Conservation (phyloP, 768 basidiomycete species). For the Suillus hirtellus region DNA sequence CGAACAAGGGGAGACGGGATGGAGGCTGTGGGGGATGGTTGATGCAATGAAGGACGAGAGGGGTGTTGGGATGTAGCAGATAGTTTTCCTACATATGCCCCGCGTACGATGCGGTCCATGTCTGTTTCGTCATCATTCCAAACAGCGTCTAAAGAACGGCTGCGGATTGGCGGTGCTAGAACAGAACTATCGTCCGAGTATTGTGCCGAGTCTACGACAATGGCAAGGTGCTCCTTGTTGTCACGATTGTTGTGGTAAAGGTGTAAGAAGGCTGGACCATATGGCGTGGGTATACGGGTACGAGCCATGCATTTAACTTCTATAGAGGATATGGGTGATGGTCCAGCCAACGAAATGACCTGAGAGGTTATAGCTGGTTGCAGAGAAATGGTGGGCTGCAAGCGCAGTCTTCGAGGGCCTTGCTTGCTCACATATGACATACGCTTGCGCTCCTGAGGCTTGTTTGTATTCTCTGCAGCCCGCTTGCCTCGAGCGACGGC, state of each 20-base stretch:
- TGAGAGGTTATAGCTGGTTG: conserved; percentile 19
- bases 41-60: conserved; percentile 35
- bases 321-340: conserved; percentile 26
- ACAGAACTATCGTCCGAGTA: conserved; percentile 47
- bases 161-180: conserved; percentile 67
- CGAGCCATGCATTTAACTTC: conserved; percentile 93
- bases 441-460: conserved; percentile 44
- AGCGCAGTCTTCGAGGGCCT: conserved; percentile 66
- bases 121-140: conserved; percentile 89
- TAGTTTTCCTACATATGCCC: conserved; percentile 89
- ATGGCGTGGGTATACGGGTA: conserved; percentile 94
- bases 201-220: conserved; percentile 92
- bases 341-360: conserved; percentile 9
- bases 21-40: conserved; percentile 16
- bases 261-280: conserved; percentile 91
- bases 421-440: conserved; percentile 73
- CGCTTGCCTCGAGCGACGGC: conserved; percentile 53
- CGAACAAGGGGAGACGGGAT: conserved; percentile 83
- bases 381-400: conserved; percentile 31
- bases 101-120: conserved; percentile 89
- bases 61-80: conserved; percentile 51
- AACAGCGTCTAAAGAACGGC: conserved; percentile 73
- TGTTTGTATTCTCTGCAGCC: conserved; percentile 41
- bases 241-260: conserved; percentile 94
- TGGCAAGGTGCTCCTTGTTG: conserved; percentile 91